Conservation (phyloP, 176 grass and related monocot genomes). For the Zea luxurians region DNA sequence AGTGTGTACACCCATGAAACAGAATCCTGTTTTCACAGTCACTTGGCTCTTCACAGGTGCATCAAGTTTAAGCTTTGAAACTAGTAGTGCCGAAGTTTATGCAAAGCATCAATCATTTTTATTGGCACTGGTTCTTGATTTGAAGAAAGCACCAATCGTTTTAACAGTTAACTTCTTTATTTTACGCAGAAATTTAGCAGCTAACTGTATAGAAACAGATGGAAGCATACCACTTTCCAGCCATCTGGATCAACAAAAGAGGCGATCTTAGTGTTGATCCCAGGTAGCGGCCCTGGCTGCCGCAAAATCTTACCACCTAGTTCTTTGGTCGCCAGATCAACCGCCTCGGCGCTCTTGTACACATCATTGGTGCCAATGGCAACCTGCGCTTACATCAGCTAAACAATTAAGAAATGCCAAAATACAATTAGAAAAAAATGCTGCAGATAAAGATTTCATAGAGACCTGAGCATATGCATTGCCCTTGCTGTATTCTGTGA, state of each 20-base stretch:
- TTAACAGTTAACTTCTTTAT: background rate
- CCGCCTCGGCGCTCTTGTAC: conserved; percentile 78
- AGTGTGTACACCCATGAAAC: background rate
- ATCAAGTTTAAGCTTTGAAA: conserved; percentile 8
- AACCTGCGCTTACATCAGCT: conserved; percentile 43
- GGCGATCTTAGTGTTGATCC: conserved; percentile 85
- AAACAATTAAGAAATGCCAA: conserved; percentile 14
- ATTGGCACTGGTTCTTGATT: background rate
- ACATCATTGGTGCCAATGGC: conserved; percentile 96
- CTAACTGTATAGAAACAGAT: conserved; percentile 8
- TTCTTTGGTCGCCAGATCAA: conserved; percentile 74
- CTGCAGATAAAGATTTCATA: background rate
- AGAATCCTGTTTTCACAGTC: background rate
- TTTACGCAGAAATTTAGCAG: background rate
- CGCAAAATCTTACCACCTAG: conserved; percentile 87
- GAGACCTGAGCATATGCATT: conserved; percentile 95
- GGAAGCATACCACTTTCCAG: conserved; percentile 88
- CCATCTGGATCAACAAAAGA: conserved; percentile 99
- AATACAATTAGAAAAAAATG: conserved; percentile 2
- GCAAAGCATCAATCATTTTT: conserved; percentile 1
- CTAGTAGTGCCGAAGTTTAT: background rate
- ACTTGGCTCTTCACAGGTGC: background rate
- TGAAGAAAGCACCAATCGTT: background rate
- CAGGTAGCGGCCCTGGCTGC: conserved; percentile 78
- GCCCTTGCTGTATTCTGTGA: conserved; percentile 91